Evolutionary conservation across 2,329 filamentous ascomycete genomes (phyloP).

Genomic region (Pyricularia sp.): DNA sequence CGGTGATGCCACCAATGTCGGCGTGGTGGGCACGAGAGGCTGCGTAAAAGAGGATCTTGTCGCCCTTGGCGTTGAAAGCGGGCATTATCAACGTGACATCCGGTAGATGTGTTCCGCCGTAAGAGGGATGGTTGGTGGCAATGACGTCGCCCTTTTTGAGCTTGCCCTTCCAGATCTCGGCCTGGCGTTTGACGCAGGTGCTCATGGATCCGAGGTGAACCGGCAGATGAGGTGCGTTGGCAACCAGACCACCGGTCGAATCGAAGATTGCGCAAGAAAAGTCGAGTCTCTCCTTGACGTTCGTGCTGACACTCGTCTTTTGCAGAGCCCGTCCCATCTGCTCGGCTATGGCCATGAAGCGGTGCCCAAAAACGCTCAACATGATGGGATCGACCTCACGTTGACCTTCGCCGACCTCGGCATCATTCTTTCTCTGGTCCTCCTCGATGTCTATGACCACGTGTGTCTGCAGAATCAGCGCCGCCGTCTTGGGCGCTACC

Average conservation of each 20-base stretch:
- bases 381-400: slow-evolving; percentile 48
- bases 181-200: slow-evolving; percentile 54
- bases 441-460: slow-evolving; percentile 56
- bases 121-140: slow-evolving; percentile 62
- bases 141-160: slow-evolving; percentile 61
- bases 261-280: slow-evolving; percentile 63
- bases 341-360: slow-evolving; percentile 64
- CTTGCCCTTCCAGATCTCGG: slow-evolving; percentile 45
- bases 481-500: slow-evolving; percentile 49
- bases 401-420: background rate
- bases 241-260: slow-evolving; percentile 52
- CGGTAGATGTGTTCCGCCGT: slow-evolving; percentile 59
- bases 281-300: slow-evolving; percentile 60
- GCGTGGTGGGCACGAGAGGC: slow-evolving; percentile 59
- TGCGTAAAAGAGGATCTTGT: slow-evolving; percentile 53
- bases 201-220: slow-evolving; percentile 62
- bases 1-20: slow-evolving; percentile 55
- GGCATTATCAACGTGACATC: slow-evolving; percentile 63
- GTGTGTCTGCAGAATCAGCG: slow-evolving; percentile 53
- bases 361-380: slow-evolving; percentile 56
- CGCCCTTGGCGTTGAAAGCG: slow-evolving; percentile 41
- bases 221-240: slow-evolving; percentile 57
- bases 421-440: slow-evolving; percentile 13
- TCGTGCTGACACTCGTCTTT: slow-evolving; percentile 57
- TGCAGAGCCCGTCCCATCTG: slow-evolving; percentile 58